Evolutionary conservation across 495 filamentous ascomycete genomes (phyloP).

Genomic region (Aspergillus olivimuriae): DNA sequence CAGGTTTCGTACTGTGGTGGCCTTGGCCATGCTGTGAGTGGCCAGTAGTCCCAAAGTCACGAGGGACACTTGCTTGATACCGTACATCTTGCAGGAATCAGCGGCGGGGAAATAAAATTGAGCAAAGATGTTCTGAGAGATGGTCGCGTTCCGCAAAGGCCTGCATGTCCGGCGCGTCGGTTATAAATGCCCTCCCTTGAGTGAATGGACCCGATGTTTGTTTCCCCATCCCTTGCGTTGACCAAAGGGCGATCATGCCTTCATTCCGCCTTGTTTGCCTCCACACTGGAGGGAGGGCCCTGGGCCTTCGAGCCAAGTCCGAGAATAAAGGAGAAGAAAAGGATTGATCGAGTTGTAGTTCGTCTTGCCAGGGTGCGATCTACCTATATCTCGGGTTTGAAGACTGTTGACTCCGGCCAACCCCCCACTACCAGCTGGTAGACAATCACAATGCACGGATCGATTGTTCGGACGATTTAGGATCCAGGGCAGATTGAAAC

Average conservation of each 20-base stretch:
- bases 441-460: no score
- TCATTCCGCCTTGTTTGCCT: neutral
- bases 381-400: no score
- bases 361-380: no score
- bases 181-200: neutral
- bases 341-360: no score
- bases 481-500: slow-evolving; percentile 9
- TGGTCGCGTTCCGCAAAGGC: no score
- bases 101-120: neutral
- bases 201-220: neutral
- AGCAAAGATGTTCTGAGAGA: no score
- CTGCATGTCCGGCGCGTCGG: no score
- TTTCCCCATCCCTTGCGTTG: neutral
- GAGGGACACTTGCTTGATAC: neutral
- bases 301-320: neutral
- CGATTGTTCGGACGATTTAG: slow-evolving; percentile 6
- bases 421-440: no score
- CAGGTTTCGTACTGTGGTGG: slow-evolving; percentile 2
- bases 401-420: no score
- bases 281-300: neutral
- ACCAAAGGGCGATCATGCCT: neutral
- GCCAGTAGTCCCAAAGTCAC: neutral
- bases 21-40: neutral
- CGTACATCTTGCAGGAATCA: neutral
- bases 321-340: neutral